Conservation (phyloP, 495 filamentous ascomycete genomes). For the Sporormia fimetaria region DNA sequence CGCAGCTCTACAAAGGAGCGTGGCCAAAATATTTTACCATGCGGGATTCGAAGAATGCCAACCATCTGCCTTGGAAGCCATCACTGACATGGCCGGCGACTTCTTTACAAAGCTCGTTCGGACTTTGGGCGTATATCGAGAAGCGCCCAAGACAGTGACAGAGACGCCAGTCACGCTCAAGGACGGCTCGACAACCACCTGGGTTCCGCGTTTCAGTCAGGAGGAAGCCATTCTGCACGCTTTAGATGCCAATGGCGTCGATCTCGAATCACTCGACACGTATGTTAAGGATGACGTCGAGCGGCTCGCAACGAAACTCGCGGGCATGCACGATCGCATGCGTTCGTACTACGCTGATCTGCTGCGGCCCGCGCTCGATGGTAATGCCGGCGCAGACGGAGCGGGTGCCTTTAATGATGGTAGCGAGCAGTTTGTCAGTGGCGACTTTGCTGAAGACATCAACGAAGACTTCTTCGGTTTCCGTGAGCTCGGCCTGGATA, state of each 20-base stretch:
- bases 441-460: slow-evolving; percentile 94
- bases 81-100: slow-evolving; percentile 81
- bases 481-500: slow-evolving; percentile 84
- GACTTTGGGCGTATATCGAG: slow-evolving; percentile 68
- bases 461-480: slow-evolving; percentile 99
- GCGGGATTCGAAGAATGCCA: slow-evolving; percentile 97
- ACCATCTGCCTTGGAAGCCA: slow-evolving; percentile 78
- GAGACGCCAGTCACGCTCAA: slow-evolving; percentile 40
- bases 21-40: slow-evolving; percentile 91
- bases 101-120: slow-evolving; percentile 76
- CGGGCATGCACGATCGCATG: slow-evolving; percentile 82
- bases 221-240: slow-evolving; percentile 85
- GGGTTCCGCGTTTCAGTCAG: slow-evolving; percentile 56
- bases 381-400: slow-evolving; percentile 64
- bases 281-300: slow-evolving; percentile 95
- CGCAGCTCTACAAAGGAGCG: slow-evolving; percentile 74
- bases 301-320: slow-evolving; percentile 69
- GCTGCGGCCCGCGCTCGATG: slow-evolving; percentile 73
- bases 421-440: slow-evolving; percentile 91
- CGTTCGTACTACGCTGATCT: slow-evolving; percentile 81
- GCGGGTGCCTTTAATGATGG: slow-evolving; percentile 87
- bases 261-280: slow-evolving; percentile 67
- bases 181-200: slow-evolving; percentile 30
- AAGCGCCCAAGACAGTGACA: slow-evolving; percentile 53
- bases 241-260: slow-evolving; percentile 66